A percentile compares a stretch with the other conserved stretches of the same genome.
Evolutionary conservation across 2,329 filamentous ascomycete genomes (phyloP).

Genomic region (Westerdykella sp.): DNA sequence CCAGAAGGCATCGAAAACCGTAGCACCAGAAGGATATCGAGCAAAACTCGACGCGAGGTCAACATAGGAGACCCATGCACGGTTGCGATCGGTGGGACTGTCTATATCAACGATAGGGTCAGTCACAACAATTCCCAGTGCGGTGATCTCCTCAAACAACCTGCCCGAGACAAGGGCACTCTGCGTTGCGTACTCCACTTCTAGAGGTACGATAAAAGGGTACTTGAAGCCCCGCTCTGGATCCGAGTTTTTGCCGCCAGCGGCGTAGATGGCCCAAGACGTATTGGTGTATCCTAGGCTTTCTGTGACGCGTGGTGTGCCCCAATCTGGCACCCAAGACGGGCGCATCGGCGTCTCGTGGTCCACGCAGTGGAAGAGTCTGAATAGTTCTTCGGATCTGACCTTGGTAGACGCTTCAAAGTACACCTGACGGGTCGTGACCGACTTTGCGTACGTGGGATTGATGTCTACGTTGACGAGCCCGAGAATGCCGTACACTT

Average conservation of each 20-base stretch:
- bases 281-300: constrained; percentile 17
- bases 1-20: constrained; percentile 13
- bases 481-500: constrained; percentile 21
- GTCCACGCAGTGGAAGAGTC: constrained; percentile 11
- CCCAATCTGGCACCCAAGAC: constrained; percentile 25
- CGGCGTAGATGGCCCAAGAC: constrained; percentile 13
- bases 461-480: constrained; percentile 9
- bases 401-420: constrained; percentile 7
- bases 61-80: constrained; percentile 6
- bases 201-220: no score
- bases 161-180: constrained; percentile 5
- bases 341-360: constrained; percentile 13
- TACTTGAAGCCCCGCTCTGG: background rate
- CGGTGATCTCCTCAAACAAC: constrained; percentile 11
- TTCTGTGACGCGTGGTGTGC: constrained; percentile 13
- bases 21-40: constrained; percentile 6
- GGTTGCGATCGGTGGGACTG: constrained; percentile 3
- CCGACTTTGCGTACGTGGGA: constrained; percentile 11
- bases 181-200: no score
- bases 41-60: constrained; percentile 4
- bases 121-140: constrained; percentile 5
- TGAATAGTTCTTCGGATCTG: no score
- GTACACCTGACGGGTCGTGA: constrained; percentile 13
- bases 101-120: constrained; percentile 13
- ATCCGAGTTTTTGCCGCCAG: constrained; percentile 5